Evolutionary conservation across 2,329 filamentous ascomycete species (phyloP), one percentile per base, ranked within the genome.

Genomic region (Apiospora hydei): DNA sequence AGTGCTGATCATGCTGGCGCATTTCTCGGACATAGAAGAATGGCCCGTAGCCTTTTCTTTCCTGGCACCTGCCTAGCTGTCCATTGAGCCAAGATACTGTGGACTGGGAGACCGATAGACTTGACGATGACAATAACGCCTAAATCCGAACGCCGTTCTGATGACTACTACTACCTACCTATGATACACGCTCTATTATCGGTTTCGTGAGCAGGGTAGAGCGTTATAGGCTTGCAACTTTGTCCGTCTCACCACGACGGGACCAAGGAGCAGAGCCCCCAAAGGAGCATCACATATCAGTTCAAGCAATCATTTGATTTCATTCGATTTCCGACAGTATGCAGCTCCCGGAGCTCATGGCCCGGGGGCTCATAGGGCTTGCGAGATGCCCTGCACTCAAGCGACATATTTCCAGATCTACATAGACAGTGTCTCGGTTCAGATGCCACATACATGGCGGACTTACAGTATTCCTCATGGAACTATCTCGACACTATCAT

Each of bases 21-120:
- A 8, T 43, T 43, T 11, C 13, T 64, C 57, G 57, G 57, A 64
- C 57, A 38, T 64, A 64, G 34, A 64, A 64, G 34, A 64, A 64
- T n/a, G 57, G 4, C 57, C 57, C 57, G 30, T 64, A n/a, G 10
- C n/a, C 10, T 34, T 34, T 34, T 34, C 18, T 18, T 11, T 38
- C 30, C 53, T 18, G 34, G 5, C 34, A 38, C 5, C 5, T 38
- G 10, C 30, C 53, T 3, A n/a, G 16, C 16, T 21, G 26, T 38
- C 16, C 53, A n/a, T 64, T 41, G 21, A 13, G 34, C 53, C 30
- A 38, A 61, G 30, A 38, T 30, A 16, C 24, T 18, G 26, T 61
- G 53, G 53, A 34, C 4, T 61, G 1, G 30, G 30, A 61, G 53
- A 61, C 53, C 53, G 53, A 61, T 34, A 61, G 16, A 34, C 26